Base-by-base conservation (phyloP, 345 rosid species). In the Populus euphratica region DNA sequence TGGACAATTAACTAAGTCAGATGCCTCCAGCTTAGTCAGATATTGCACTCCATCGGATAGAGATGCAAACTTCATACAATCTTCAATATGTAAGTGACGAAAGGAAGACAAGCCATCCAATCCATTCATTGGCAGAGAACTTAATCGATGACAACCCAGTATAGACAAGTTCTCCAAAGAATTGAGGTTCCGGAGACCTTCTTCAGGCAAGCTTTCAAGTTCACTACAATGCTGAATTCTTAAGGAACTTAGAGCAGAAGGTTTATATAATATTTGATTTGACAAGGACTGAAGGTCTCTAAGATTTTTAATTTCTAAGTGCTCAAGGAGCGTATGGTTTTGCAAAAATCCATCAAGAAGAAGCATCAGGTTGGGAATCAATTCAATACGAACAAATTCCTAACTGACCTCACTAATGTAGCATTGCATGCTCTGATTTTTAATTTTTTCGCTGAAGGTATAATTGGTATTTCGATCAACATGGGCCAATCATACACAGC, bases 171-270 rank as follows among this genome's bases (percentile, higher is more conserved):
- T 27, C 29, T 27, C 29, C 29, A 27, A 27, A 27, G 29, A 27
- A 27, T 27, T 27, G 29, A 27, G 70, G 23, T 68, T 68, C 13
- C 6, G 25, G 10, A 74, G 41, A 74, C 56, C n/a, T 18, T 74
- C 78, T 6, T 50, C n/a, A 17, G 75, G 70, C 74, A 79, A 61
- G 67, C 29, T 36, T 43, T 59, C 71, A 1, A 79, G 21, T 61
- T 54, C 64, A 41, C 33, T 0, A 21, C 68, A 73, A 0, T 0
- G 0, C 0, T 0, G 0, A 5, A 79, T 38, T 0, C 0, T 0
- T 44, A 69, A 62, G 1, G 0, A 0, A n/a, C 21, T 74, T 1
- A 79, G 74, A 36, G 70, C 11, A 20, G 70, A 5, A 18, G 69
- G 78, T 31, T 74, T 76, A 29, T 73, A 64, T 4, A 50, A 50